phyloP scores from a whole-genome alignment of 2,329 filamentous ascomycete genomes.

The Ceratocystis lukuohia region DNA sequence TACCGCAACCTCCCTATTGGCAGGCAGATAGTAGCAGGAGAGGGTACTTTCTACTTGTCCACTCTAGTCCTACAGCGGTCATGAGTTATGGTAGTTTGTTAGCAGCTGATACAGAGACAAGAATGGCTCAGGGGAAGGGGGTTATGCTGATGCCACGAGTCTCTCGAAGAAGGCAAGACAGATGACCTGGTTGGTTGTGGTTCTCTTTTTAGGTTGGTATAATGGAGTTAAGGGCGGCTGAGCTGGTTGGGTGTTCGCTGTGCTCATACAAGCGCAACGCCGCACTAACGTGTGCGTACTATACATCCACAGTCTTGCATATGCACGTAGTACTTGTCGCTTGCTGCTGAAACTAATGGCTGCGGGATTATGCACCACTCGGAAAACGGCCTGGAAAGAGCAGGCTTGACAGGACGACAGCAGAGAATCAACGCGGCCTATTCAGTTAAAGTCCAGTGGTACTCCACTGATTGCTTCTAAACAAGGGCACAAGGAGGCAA shows the following conservation, averaged over 20 bases:
- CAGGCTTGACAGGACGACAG: not conserved
- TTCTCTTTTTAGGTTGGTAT: not conserved
- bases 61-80: not conserved
- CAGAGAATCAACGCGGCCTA: not conserved
- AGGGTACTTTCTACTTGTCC: not conserved
- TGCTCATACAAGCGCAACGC: not conserved
- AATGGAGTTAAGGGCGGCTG: too few species aligned
- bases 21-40: not conserved
- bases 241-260: too few species aligned
- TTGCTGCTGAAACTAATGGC: not conserved
- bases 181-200: not conserved
- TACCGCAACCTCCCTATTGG: not conserved
- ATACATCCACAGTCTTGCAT: not conserved
- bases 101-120: conserved; percentile 3
- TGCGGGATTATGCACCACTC: not conserved
- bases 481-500: not conserved
- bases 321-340: not conserved
- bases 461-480: too few species aligned
- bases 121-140: not conserved
- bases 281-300: too few species aligned
- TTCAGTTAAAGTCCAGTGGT: not conserved
- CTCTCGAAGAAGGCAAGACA: not conserved
- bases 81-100: not conserved
- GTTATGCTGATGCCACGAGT: not conserved
- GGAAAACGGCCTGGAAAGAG: not conserved